phyloP scores from a whole-genome alignment of 225 moss, liverwort and hornwort species.

The Bryum argenteum region DNA sequence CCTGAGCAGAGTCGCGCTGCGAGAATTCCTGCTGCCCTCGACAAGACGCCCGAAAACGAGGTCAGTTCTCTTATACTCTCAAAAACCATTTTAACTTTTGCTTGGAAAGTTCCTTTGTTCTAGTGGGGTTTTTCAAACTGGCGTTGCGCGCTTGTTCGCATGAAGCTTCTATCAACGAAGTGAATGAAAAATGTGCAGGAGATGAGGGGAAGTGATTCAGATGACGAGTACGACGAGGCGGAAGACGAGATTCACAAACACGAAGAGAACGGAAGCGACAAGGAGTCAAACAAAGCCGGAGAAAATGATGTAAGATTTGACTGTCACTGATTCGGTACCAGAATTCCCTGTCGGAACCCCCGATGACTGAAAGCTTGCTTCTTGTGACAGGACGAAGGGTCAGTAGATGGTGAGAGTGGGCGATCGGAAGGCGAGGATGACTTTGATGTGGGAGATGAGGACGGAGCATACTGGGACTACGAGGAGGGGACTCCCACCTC shows the following conservation, averaged over 20 bases:
- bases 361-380: no score
- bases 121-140: no score
- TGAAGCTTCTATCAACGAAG: not conserved
- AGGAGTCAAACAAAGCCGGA: conserved; percentile 49
- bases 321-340: no score
- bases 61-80: conserved; percentile 32
- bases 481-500: conserved; percentile 38
- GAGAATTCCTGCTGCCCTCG: no score
- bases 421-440: conserved; percentile 88
- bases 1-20: conserved; percentile 45
- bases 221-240: conserved; percentile 82
- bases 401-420: conserved; percentile 81
- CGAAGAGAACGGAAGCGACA: conserved; percentile 59
- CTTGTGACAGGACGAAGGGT: conserved; percentile 60
- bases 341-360: no score
- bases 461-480: conserved; percentile 78
- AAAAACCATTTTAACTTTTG: no score
- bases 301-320: conserved; percentile 60
- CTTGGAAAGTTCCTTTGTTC: no score
- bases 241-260: conserved; percentile 62
- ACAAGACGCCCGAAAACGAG: conserved; percentile 22
- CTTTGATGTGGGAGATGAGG: conserved; percentile 52
- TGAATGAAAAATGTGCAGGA: conserved; percentile 39
- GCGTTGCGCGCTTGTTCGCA: no score
- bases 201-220: conserved; percentile 51